Evolutionary conservation across 495 filamentous ascomycete genomes (phyloP), one percentile per base, ranked within the genome.

Genomic region (Cercophora scortea): DNA sequence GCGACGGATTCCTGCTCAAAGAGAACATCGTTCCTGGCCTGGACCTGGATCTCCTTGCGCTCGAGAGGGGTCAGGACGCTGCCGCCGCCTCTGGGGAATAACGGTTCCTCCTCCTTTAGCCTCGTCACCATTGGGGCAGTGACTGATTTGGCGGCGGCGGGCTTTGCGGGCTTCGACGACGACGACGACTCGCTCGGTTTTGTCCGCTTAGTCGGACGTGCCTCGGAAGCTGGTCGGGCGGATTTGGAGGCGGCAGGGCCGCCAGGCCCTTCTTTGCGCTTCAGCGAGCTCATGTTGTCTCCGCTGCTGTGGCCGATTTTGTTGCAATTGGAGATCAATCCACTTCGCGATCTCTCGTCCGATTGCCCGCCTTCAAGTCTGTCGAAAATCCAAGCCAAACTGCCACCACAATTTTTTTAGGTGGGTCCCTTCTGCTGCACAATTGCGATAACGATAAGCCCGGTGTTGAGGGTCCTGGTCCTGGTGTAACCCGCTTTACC

Each of bases 21-120:
- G 8, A 97, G 75, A 19, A 92, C 91, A 77, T 98, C 93, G 61
- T 84, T 82, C 57, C 83, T 90, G 32, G 93, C 93, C 68, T 97
- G 86, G 54, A 93, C 88, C 60, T 93, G 87, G 59, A 98, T 96
- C 68, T 97, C 88, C 72, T 95, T 96, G 58, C 93, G 84, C 65
- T 98, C 93, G 47, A 98, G 76, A 19, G 93, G 90, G 8, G 93
- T 95, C 68, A 98, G 72, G 43, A 94, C 77, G 64, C 89, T 93
- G 12, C 79, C 93, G 50, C 93, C 94, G 49, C 93, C 93, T 74
- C 93, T 82, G 63, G 94, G 93, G 64, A 98, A 98, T 32, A 90
- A 71, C 4, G 81, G 80, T 59, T 96, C 93, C 47, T 96, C 92
- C 54, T 89, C 84, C 59, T 82, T 83, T 11, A 72, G 51, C 42